Percentiles rank a stretch among this genome's conserved stretches.
Evolutionary conservation across 129 eudicot genomes (phyloP).

Genomic region (Lactuca sativa): DNA sequence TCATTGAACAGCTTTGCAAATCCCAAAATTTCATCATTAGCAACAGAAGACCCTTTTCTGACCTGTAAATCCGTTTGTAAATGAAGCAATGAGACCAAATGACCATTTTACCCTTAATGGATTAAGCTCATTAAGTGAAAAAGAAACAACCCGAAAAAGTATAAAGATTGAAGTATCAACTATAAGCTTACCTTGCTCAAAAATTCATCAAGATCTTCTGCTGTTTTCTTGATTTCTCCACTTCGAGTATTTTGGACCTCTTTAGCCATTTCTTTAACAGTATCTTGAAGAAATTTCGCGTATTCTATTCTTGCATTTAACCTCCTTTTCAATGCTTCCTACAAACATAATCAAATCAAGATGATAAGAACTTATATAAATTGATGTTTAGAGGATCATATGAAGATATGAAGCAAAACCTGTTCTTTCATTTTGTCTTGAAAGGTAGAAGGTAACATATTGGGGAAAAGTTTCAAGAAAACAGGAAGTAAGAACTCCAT

Average conservation of each 20-base stretch:
- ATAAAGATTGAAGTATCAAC: too few species aligned
- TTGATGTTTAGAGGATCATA: constrained; percentile 1
- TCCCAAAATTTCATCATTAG: constrained; percentile 91
- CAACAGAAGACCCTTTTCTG: constrained; percentile 70
- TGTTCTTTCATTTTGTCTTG: constrained; percentile 99
- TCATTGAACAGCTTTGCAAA: constrained; percentile 95
- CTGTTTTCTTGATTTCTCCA: constrained; percentile 90
- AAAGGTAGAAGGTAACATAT: constrained; percentile 99
- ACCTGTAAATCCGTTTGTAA: constrained; percentile 53
- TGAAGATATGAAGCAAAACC: constrained; percentile 39
- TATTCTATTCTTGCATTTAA: constrained; percentile 92
- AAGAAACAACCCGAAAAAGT: too few species aligned
- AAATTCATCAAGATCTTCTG: constrained; percentile 98
- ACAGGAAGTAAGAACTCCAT: constrained; percentile 99
- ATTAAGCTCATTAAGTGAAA: too few species aligned
- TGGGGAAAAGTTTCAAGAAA: constrained; percentile 89
- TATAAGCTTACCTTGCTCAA: constrained; percentile 61
- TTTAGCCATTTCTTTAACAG: constrained; percentile 95
- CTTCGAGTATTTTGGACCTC: constrained; percentile 93
- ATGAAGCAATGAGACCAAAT: constrained; percentile 1
- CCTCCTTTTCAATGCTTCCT: constrained; percentile 91
- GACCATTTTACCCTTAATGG: too few species aligned
- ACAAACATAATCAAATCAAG: constrained; percentile 13
- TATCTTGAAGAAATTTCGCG: constrained; percentile 95
- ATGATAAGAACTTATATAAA: constrained; percentile 2